phyloP scores from a whole-genome alignment of 2,329 filamentous ascomycete species.

The Pseudofabraea citricarpa region DNA sequence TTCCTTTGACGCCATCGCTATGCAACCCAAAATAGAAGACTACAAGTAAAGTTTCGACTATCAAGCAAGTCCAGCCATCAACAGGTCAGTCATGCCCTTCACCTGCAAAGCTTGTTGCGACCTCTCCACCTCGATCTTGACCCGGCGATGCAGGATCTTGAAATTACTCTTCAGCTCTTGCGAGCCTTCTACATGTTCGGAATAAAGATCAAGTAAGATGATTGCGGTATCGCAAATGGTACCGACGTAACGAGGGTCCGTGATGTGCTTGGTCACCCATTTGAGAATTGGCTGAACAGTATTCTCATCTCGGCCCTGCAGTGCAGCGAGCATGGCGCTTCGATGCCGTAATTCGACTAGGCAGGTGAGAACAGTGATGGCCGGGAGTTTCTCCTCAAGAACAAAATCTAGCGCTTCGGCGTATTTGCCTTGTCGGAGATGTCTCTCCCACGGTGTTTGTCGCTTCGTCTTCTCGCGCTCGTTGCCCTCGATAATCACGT shows the following conservation, averaged over 20 bases:
- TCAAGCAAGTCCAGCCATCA: conserved; percentile 46
- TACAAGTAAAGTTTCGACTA: no score
- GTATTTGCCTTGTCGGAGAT: conserved; percentile 76
- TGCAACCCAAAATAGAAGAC: conserved; percentile 27
- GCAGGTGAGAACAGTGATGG: conserved; percentile 66
- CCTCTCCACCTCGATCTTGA: conserved; percentile 73
- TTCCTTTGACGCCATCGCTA: conserved; percentile 41
- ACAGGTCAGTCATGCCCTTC: conserved; percentile 81
- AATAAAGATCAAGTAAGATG: conserved; percentile 81
- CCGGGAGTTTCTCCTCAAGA: conserved; percentile 53
- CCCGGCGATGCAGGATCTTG: conserved; percentile 61
- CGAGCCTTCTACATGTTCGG: conserved; percentile 70
- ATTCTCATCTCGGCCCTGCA: conserved; percentile 75
- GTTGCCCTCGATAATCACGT: conserved; percentile 81
- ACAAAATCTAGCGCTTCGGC: conserved; percentile 74
- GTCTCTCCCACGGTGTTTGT: conserved; percentile 73
- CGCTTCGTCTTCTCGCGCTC: conserved; percentile 59
- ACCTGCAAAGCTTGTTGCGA: conserved; percentile 80
- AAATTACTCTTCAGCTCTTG: conserved; percentile 69
- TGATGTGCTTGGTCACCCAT: conserved; percentile 78
- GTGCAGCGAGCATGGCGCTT: conserved; percentile 74
- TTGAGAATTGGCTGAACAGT: conserved; percentile 76
- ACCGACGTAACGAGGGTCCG: conserved; percentile 74
- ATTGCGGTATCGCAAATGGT: conserved; percentile 81
- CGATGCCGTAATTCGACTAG: conserved; percentile 83